Conservation (phyloP, 164 flowering plant species). For the Sextonia rubra region DNA sequence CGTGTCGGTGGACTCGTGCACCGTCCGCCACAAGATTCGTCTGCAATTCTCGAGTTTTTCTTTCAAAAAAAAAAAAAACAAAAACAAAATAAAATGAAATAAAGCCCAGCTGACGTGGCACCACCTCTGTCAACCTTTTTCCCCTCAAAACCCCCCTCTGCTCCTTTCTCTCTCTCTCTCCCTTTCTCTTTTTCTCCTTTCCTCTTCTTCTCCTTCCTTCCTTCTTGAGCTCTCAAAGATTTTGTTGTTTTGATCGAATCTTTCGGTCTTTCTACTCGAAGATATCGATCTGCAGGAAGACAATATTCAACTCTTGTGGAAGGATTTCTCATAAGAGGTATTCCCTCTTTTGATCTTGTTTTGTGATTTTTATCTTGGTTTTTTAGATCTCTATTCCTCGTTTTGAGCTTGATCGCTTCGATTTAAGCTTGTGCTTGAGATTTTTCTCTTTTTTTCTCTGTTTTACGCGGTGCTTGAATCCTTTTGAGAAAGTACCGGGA, state of each 20-base stretch:
- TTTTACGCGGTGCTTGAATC: not conserved
- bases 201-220: not conserved
- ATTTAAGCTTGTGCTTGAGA: not conserved
- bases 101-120: constrained; percentile 25
- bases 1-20: constrained; percentile 4
- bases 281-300: not conserved
- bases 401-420: not conserved
- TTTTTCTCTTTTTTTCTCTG: not conserved
- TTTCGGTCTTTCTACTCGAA: not conserved
- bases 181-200: not conserved
- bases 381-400: not conserved
- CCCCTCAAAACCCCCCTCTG: constrained; percentile 11
- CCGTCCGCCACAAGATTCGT: constrained; percentile 56
- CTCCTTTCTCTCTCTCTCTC: constrained; percentile 3
- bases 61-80: not conserved
- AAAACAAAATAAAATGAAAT: too few species aligned
- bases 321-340: not conserved
- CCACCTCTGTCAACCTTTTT: constrained; percentile 6
- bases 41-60: constrained; percentile 35
- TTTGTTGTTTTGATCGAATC: too few species aligned
- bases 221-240: not conserved
- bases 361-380: not conserved
- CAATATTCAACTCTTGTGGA: not conserved
- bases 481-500: too few species aligned
- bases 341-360: not conserved